phyloP scores from a whole-genome alignment of 192 early-diverging fungal species.

The Coemansia sp. region DNA sequence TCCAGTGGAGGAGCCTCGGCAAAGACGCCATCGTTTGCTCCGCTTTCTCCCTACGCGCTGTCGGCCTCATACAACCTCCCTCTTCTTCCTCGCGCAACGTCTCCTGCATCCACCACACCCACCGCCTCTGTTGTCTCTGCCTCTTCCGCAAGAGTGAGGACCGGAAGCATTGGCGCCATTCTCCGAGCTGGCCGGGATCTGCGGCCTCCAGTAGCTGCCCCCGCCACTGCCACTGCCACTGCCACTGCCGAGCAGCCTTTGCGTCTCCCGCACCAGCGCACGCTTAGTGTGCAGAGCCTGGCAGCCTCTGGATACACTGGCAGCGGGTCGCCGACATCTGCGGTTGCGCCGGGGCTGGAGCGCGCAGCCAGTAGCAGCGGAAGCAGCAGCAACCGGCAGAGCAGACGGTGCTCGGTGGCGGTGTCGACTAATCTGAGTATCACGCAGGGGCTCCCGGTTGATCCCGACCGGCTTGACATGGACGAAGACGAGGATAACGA shows the following conservation, averaged over 20 bases:
- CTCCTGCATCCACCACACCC: not conserved
- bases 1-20: not conserved
- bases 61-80: not conserved
- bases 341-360: not conserved
- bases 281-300: conserved; percentile 16
- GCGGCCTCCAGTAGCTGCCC: not conserved
- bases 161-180: conserved; percentile 7
- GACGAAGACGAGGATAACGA: conserved; percentile 36
- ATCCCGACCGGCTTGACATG: conserved; percentile 31
- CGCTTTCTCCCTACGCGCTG: not conserved
- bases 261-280: conserved; percentile 17
- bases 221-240: too few species aligned
- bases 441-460: conserved; percentile 24
- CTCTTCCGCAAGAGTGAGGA: not conserved
- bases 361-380: not conserved
- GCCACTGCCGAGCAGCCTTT: not conserved
- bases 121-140: not conserved
- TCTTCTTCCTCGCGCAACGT: not conserved
- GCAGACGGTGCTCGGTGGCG: conserved; percentile 35
- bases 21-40: conserved; percentile 1
- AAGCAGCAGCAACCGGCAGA: conserved; percentile 3
- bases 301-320: not conserved
- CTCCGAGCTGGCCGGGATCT: not conserved
- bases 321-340: not conserved
- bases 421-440: conserved; percentile 22